These are phyloP conservation scores for Mariannaea sp. DNA, from an alignment of 2,329 filamentous ascomycete genomes.

Conservation along the genomic window DNA sequence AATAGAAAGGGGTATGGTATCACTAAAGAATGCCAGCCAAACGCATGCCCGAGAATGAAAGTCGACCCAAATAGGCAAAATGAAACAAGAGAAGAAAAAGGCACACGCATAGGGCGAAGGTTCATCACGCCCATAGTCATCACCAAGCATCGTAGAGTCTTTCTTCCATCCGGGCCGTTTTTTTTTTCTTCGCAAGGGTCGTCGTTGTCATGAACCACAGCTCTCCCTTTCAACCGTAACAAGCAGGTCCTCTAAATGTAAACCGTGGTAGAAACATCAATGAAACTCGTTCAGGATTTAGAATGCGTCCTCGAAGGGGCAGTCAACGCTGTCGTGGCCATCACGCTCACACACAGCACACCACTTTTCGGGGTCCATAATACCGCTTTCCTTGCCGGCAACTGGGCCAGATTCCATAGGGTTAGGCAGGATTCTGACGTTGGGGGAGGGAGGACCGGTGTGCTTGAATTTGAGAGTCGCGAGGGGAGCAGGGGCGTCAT, in stretches of 20 bases:
- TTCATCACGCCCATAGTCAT: constrained; percentile 35
- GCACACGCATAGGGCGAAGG: constrained; percentile 30
- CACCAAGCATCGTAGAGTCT: constrained; percentile 29
- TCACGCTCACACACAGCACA: constrained; percentile 96
- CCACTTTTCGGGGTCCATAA: constrained; percentile 88
- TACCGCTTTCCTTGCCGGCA: constrained; percentile 77
- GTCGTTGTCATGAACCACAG: constrained; percentile 25
- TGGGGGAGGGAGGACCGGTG: constrained; percentile 42
- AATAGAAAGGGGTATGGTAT: constrained; percentile 41
- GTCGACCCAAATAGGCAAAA: constrained; percentile 24
- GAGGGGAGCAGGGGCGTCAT: constrained; percentile 59
- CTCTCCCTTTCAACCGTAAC: constrained; percentile 15
- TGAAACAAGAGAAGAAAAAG: constrained; percentile 25
- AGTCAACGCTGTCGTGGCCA: constrained; percentile 94
- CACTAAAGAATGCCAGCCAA: constrained; percentile 41
- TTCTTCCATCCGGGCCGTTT: constrained; percentile 5
- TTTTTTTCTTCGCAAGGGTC: constrained; percentile 14
- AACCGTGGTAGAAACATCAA: constrained; percentile 13
- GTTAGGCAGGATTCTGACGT: constrained; percentile 60
- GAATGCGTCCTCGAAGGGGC: constrained; percentile 85
- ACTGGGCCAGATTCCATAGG: constrained; percentile 70
- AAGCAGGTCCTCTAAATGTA: constrained; percentile 8
- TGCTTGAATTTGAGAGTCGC: constrained; percentile 56
- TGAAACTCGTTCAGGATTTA: constrained; percentile 40
- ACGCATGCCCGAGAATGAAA: constrained; percentile 31